A percentile compares a stretch with the other conserved stretches of the same genome.
These are phyloP conservation scores for Amaranthus cruentus DNA, from an alignment of 148 eudicot species.

Conservation along the genomic window DNA sequence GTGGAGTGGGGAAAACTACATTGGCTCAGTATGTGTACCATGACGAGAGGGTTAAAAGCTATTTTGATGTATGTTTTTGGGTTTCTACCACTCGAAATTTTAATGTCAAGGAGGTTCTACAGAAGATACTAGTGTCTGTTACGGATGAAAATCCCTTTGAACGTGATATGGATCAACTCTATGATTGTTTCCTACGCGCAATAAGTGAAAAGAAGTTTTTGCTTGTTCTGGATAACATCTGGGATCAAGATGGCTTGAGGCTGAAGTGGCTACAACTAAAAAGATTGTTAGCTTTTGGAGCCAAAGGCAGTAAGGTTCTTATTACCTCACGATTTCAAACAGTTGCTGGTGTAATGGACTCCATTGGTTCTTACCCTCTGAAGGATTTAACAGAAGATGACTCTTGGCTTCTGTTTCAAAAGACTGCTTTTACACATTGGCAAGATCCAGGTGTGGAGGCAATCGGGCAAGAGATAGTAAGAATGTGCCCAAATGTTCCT, in stretches of 20 bases:
- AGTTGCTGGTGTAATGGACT: neutral
- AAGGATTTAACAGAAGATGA: conserved; percentile 5
- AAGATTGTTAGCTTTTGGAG: neutral
- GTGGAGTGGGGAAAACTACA: conserved; percentile 14
- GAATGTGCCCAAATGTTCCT: neutral
- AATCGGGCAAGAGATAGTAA: neutral
- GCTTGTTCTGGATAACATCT: conserved; percentile 1
- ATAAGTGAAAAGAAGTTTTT: neutral
- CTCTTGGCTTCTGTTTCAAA: conserved; percentile 7
- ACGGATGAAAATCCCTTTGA: neutral
- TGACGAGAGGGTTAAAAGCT: neutral
- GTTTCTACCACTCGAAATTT: conserved; percentile 5
- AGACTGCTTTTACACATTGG: neutral
- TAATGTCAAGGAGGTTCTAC: neutral
- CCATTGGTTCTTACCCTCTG: neutral
- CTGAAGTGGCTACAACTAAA: neutral
- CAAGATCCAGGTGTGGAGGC: conserved; percentile 7
- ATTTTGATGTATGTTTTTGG: conserved; percentile 15
- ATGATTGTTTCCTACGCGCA: neutral
- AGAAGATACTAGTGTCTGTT: neutral
- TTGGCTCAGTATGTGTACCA: conserved; percentile 5
- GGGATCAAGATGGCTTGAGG: conserved; percentile 6
- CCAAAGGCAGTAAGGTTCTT: conserved; percentile 5
- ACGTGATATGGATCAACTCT: neutral
- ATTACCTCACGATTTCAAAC: conserved; percentile 1